A percentile compares a stretch with the other conserved stretches of the same genome.
Conservation (phyloP, 306 rosid species). For the Nissolia schottii region DNA sequence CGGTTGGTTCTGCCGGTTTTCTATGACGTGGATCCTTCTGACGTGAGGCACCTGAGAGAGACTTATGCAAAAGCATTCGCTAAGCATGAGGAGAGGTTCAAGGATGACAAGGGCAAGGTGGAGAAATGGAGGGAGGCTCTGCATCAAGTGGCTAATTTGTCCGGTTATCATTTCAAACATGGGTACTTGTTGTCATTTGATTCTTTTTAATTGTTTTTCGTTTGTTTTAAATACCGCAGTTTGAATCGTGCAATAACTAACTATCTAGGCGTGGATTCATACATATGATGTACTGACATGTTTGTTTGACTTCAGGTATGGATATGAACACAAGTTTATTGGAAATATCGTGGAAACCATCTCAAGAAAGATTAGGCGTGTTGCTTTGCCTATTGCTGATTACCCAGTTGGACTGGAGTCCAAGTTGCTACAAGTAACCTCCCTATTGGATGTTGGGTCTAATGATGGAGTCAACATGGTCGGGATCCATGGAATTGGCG, state of each 20-base stretch:
- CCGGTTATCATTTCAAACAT: not conserved
- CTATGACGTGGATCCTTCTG: not conserved
- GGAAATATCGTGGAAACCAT: not conserved
- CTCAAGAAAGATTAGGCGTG: not conserved
- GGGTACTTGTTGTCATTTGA: not conserved
- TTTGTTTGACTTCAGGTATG: not conserved
- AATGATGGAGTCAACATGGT: not conserved
- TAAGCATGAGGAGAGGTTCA: not conserved
- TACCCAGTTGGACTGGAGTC: conserved; percentile 17
- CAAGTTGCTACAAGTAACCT: not conserved
- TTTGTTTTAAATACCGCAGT: too few relatives aligned
- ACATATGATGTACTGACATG: too few relatives aligned
- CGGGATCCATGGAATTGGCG: conserved; percentile 26
- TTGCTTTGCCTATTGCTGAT: not conserved
- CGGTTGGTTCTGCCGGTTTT: not conserved
- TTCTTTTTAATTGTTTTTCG: not conserved
- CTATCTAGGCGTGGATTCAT: too few relatives aligned
- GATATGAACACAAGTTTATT: not conserved
- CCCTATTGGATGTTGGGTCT: not conserved
- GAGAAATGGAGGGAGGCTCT: not conserved
- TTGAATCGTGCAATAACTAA: too few relatives aligned
- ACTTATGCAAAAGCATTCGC: not conserved
- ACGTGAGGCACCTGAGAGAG: not conserved
- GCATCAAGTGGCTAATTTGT: not conserved
- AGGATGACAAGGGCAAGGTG: not conserved